Conservation (phyloP, 2,329 filamentous ascomycete genomes). For the Penicillium corylophilum region DNA sequence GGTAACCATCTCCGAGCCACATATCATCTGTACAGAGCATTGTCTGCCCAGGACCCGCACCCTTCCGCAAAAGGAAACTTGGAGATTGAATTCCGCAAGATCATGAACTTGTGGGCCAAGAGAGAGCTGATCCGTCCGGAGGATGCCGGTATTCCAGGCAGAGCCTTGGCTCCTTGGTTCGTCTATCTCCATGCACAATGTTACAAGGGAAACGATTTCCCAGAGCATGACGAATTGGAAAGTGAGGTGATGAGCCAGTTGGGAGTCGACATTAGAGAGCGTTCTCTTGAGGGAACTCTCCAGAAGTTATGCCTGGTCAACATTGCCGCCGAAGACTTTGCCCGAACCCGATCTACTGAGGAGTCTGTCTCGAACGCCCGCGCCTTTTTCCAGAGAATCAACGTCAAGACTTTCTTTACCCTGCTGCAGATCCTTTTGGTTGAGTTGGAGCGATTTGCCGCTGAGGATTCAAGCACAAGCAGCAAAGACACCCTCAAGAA, state of each 20-base stretch:
- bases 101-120: conserved; percentile 57
- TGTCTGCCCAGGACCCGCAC: conserved; percentile 72
- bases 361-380: conserved; percentile 48
- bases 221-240: conserved; percentile 77
- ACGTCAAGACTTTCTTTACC: conserved; percentile 71
- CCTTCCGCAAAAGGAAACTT: conserved; percentile 74
- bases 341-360: conserved; percentile 59
- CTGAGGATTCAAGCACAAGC: conserved; percentile 48
- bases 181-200: conserved; percentile 81
- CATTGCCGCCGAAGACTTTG: conserved; percentile 76
- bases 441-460: conserved; percentile 63
- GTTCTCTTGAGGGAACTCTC: conserved; percentile 63
- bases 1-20: conserved; percentile 79
- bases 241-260: conserved; percentile 79
- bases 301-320: conserved; percentile 83
- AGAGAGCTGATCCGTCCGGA: conserved; percentile 51
- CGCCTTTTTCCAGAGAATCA: conserved; percentile 71
- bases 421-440: conserved; percentile 68
- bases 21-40: conserved; percentile 84
- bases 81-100: conserved; percentile 72
- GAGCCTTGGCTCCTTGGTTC: conserved; percentile 76
- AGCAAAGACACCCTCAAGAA: conserved; percentile 36
- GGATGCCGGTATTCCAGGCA: conserved; percentile 49
- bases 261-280: conserved; percentile 68
- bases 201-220: conserved; percentile 72